Evolutionary conservation across 306 rosid genomes (phyloP), one percentile per base, ranked within the genome.

Genomic region (Trichosanthes truncata): DNA sequence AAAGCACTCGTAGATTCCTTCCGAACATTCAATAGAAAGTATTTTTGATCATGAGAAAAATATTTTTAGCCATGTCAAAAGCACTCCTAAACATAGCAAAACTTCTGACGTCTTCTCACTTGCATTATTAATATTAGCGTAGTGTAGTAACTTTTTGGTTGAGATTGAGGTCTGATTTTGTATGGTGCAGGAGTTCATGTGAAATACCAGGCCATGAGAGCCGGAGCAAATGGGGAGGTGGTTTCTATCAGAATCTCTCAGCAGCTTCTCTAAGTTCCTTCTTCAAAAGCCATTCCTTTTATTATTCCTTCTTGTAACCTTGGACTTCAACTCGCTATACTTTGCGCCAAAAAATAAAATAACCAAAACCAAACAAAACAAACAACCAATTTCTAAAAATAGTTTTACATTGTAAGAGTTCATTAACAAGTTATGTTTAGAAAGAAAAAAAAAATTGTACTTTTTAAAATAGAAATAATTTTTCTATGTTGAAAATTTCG

Each of bases 191-290:
- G 97, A 80, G 86, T 95, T 85, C 88, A 93, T 75, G 91, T 95
- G 86, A 95, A 91, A 80, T 93, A 89, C 92, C 97, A 93, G 2
- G 87, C 89, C 48, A 93, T 93, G 99, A 93, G 86, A 87, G 97
- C 90, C 72, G 99, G 97, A 82, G 36, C 82, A 33, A 84, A 84
- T 41, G 97, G 97, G 80, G 93, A 93, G 84, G 88, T 95, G 29
- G 96, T 93, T 86, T 84, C 97, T 36, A 89, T 93, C 21, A 86
- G 98, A 91, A 87, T 93, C 87, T 91, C 99, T 78, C 97, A 95
- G 84, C 98, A 95, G 90, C 99, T 91, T 51, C 90, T 95, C 45
- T 95, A 86, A 83, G 78, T 89, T 3, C 9, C n/a, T 41, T 35
- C 45, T 31, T 63, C 36, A 61, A 26, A 61, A 12, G 38, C 20